These are phyloP conservation scores for Colletotrichum lupini DNA, from an alignment of 2,329 filamentous ascomycete genomes.

Conservation along the genomic window DNA sequence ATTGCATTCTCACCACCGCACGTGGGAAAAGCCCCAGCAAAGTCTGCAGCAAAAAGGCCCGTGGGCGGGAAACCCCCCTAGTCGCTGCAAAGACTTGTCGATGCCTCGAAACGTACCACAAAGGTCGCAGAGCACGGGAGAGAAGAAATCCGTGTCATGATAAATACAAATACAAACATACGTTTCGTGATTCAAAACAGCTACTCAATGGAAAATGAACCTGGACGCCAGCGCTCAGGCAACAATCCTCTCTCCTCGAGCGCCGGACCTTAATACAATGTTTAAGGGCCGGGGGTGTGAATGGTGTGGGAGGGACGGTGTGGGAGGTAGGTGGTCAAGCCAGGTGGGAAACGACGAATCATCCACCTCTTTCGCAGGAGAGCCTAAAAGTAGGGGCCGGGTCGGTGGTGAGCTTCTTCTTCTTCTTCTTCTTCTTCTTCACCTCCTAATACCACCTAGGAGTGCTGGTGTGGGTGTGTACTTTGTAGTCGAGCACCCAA, in stretches of 20 bases:
- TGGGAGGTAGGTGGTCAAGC: not conserved
- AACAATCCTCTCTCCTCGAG: not conserved
- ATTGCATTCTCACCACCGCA: not conserved
- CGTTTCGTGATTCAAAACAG: not conserved
- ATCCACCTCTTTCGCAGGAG: not conserved
- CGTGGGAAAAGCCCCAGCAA: not conserved
- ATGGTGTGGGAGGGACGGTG: not conserved
- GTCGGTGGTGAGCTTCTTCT: not conserved
- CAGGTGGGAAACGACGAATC: not conserved
- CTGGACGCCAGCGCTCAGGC: not conserved
- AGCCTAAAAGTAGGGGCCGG: not conserved
- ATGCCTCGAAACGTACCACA: not conserved
- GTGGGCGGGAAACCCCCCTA: too few species aligned
- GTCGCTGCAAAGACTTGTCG: not conserved
- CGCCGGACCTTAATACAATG: not conserved
- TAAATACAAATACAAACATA: not conserved
- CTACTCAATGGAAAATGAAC: not conserved
- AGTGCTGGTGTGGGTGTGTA: not conserved
- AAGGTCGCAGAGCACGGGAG: not conserved
- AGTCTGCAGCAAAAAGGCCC: not conserved
- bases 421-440: not conserved
- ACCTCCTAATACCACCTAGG: not conserved
- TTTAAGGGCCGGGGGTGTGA: not conserved
- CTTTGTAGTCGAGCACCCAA: not conserved
- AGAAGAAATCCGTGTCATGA: not conserved